phyloP scores from a whole-genome alignment of 331 rosid species.

The Phaseolus coccineus region DNA sequence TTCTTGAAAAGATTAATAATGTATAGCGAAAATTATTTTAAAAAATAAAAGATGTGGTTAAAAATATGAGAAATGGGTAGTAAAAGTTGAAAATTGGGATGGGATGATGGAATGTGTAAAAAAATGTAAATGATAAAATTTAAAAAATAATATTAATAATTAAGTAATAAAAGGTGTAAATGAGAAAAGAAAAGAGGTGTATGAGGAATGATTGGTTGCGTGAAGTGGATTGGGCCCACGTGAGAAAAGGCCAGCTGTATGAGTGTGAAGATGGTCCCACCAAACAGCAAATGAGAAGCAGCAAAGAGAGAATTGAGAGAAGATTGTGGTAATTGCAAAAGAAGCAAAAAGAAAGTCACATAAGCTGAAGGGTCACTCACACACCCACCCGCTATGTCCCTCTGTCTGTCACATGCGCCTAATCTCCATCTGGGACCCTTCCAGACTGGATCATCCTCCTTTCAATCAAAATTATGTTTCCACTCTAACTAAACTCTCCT shows the following conservation, averaged over 20 bases:
- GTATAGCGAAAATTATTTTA: too few species aligned
- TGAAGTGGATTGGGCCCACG: constrained; percentile 32
- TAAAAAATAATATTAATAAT: too few species aligned
- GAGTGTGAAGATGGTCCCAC: constrained; percentile 33
- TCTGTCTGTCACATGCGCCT: constrained; percentile 47
- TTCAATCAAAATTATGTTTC: not conserved
- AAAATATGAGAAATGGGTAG: too few species aligned
- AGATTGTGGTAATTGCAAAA: constrained; percentile 1
- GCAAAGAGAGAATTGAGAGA: not conserved
- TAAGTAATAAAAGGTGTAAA: too few species aligned
- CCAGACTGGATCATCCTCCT: constrained; percentile 51
- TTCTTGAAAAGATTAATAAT: not conserved
- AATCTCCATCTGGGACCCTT: constrained; percentile 49
- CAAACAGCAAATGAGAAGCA: constrained; percentile 25
- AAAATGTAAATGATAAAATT: too few species aligned
- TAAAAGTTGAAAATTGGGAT: too few species aligned
- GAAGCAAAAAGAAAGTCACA: constrained; percentile 39
- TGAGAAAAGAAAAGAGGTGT: too few species aligned
- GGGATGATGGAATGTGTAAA: too few species aligned
- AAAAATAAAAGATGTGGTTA: too few species aligned
- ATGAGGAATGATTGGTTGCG: not conserved
- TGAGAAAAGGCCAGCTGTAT: constrained; percentile 51
- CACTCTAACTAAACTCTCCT: not conserved
- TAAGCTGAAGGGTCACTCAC: constrained; percentile 29
- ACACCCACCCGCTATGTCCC: not conserved